phyloP scores from a whole-genome alignment of 495 filamentous ascomycete species.

The Lineolata rhizophorae region DNA sequence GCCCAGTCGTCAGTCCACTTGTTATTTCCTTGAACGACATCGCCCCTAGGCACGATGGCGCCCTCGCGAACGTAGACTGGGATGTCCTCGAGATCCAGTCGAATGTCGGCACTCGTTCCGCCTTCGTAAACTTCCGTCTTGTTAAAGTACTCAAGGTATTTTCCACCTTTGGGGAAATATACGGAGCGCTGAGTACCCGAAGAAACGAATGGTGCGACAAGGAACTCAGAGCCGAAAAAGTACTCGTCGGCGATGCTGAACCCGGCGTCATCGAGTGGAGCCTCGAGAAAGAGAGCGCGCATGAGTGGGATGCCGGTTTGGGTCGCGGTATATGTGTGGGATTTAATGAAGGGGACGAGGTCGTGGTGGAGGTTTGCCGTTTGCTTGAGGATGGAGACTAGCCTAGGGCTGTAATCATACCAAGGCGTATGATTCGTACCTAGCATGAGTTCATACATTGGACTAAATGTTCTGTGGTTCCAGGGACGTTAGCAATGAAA shows the following conservation, averaged over 20 bases:
- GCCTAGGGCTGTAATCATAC: conserved; percentile 13
- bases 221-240: conserved; percentile 14
- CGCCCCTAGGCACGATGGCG: conserved; percentile 13
- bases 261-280: conserved; percentile 7
- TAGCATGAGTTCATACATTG: conserved; percentile 18
- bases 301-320: conserved; percentile 14
- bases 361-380: conserved; percentile 12
- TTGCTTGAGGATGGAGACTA: conserved; percentile 12
- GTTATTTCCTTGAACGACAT: conserved; percentile 14
- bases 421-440: conserved; percentile 17
- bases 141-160: conserved; percentile 13
- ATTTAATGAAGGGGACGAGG: conserved; percentile 15
- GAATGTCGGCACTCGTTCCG: conserved; percentile 6
- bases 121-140: conserved; percentile 8
- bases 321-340: conserved; percentile 12
- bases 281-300: conserved; percentile 16
- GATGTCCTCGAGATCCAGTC: conserved; percentile 4
- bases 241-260: conserved; percentile 13
- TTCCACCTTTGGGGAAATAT: conserved; percentile 11
- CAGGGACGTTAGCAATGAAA: too few species aligned
- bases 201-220: conserved; percentile 14
- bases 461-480: conserved; percentile 15
- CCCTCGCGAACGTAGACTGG: conserved; percentile 16
- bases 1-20: conserved; percentile 15
- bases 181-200: conserved; percentile 10